Evolutionary conservation across 805 yeast genomes (phyloP), one percentile per base, ranked within the genome.

Genomic region (Isabelozyma gotoi): DNA sequence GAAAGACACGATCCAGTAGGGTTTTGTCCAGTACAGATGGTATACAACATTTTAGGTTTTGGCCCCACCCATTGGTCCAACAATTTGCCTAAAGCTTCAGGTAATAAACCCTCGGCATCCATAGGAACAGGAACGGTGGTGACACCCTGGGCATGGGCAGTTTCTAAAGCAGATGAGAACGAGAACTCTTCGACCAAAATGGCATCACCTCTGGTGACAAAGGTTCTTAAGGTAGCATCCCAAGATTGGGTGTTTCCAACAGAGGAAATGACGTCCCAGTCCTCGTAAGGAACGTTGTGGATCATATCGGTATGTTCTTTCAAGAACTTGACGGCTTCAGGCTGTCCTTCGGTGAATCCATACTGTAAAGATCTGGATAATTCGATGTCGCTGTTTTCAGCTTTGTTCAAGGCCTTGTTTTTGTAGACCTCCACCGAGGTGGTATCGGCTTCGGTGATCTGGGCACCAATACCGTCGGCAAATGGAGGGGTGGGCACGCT

Each of bases 21-120:
- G 77, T 92, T 92, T 73, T 94, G 98, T 49, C 99, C 99, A 7
- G 98, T 94, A 52, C 94, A 85, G 56, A 92, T 88, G 33, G 94
- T 83, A 79, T 94, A 94, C 55, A 92, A 74, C 47, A 92, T 71
- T 66, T 85, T 89, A 52, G 98, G 98, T 66, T 82, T 82, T 46
- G 80, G 78, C 43, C 71, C 83, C 11, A 74, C 74, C 97, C 97
- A 91, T 59, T 77, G 71, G 48, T 74, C 78, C 56, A 92, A 68
- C 41, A 83, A 64, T 8, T 62, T 53, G 32, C 74, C 91, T 43
- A 92, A 71, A 39, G 78, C 77, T 47, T 80, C 84, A 11, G 96
- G 96, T 41, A 84, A 65, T 40, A 89, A 75, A 48, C 98, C 98
- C 47, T 77, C 74, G 18, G 76, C 76, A 60, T 92, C 97, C 74